Evolutionary conservation across 2,329 filamentous ascomycete genomes (phyloP), one percentile per base, ranked within the genome.

Genomic region (Epichloe sibirici): DNA sequence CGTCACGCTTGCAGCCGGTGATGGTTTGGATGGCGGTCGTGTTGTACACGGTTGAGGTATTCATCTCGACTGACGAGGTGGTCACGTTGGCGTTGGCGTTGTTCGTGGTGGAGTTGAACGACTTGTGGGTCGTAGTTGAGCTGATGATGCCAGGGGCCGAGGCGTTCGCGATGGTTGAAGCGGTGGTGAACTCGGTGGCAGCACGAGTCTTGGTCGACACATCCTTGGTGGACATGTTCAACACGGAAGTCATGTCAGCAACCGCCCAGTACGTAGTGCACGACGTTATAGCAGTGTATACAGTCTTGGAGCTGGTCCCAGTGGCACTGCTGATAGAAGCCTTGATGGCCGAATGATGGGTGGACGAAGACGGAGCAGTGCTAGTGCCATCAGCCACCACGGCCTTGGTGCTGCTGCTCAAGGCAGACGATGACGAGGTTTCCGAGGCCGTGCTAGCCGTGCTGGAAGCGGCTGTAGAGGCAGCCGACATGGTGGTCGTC

Each of bases 1-100:
- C 59, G 23, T 61, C 59, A 17, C 76, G 69, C 46, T 69, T 71
- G 66, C 78, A 81, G 51, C 58, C 54, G 60, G 74, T 79, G 66
- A 79, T 69, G 60, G 76, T 79, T 56, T 72, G 69, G 58, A 75
- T 57, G 13, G 55, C 57, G 39, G 64, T 68, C 51, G 61, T 62
- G 61, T 64, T 62, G 61, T 64, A 68, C 31, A 69, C 61, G 37
- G 65, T 65, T 34, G 63, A 66, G 46, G 67, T 69, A 51, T 57
- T 61, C 52, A 61, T 21, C 17, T 21, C 2, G 17, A 21, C 17
- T 21, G 17, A 21, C 17, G 17, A 21, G 17, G 2, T 21, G 17
- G 17, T 21, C 17, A 21, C 17, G 17, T 21, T 21, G 17, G 17
- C 17, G 17, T 21, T 21, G 17, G 17, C 17, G 17, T 21, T 21